A percentile compares a stretch with the other conserved stretches of the same genome.
Evolutionary conservation across 1,284 basidiomycete species (phyloP).

Genomic region (Lentinus polychrous): DNA sequence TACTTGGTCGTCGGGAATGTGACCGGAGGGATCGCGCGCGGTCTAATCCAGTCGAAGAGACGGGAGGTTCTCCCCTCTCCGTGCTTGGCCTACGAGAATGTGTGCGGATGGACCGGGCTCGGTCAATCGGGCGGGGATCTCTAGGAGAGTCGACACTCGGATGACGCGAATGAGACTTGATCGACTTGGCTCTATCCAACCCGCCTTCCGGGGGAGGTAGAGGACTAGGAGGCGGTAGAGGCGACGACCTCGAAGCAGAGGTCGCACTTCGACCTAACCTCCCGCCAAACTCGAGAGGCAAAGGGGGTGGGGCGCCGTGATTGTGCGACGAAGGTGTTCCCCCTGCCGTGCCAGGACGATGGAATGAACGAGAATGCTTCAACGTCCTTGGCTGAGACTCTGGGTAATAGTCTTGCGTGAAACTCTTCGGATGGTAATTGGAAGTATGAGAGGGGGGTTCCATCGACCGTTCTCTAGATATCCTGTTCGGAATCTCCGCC

Average conservation of each 20-base stretch:
- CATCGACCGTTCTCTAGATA: not conserved
- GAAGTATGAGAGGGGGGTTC: conserved; percentile 13
- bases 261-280: conserved; percentile 17
- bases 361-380: conserved; percentile 53
- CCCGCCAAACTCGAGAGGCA: conserved; percentile 9
- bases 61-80: not conserved
- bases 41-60: not conserved
- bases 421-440: conserved; percentile 3
- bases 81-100: conserved; percentile 4
- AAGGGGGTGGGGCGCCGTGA: conserved; percentile 12
- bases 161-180: conserved; percentile 14
- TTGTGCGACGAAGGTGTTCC: not conserved
- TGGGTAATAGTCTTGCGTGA: conserved; percentile 16
- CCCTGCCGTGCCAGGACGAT: conserved; percentile 28
- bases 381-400: conserved; percentile 27
- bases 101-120: conserved; percentile 15
- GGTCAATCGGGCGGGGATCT: conserved; percentile 8
- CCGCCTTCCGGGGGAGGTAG: not conserved
- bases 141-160: conserved; percentile 18
- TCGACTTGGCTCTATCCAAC: not conserved
- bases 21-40: not conserved
- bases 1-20: conserved; percentile 20
- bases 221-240: conserved; percentile 5
- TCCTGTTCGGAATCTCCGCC: conserved; percentile 11
- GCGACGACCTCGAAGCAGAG: conserved; percentile 11